Evolutionary conservation across 2,329 filamentous ascomycete genomes (phyloP), one percentile per base, ranked within the genome.

Genomic region (Fusarium secorum): DNA sequence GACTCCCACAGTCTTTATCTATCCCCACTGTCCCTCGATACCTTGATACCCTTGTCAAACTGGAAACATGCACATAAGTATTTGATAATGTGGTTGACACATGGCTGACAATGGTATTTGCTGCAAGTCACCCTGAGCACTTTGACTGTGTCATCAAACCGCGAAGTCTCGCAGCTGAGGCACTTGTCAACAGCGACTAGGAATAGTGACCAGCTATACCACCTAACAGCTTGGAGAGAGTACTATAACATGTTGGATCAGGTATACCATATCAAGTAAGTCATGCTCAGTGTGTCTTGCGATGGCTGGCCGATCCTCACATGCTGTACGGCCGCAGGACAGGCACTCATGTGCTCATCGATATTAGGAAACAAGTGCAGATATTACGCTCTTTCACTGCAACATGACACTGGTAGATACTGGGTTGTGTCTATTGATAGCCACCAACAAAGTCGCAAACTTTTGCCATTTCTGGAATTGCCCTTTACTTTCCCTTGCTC

Each of bases 61-160:
- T 36, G 11, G 44, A 30, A 52, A 39, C 14, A 42, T 32, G 41
- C 32, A 36, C 22, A 54, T 28, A 39, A n/a, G 10, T 22, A 44
- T 14, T 56, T 22, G 32, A 56, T 56, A 56, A 35, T 48, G 28
- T 41, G 13, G 10, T 35, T 30, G 30, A 28, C 35, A 54, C 45
- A 28, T 24, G 28, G 33, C 54, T 62, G 58, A 68, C 41, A 28
- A 46, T 41, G 38, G 38, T 44, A 8, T 54, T 32, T 39, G 14
- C 26, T 46, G 14, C 18, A 61, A 80, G 77, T 56, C 77, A 80
- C 54, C 78, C 78, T 20, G 69, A 79, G 60, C 78, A 77, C 56
- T 79, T 79, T 60, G 72, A 76, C 28, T 79, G 78, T 59, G 65
- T 52, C 46, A 76, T 78, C 44, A 64, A 49, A 44, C 60, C 70